These are phyloP conservation scores for Yamadazyma endophytica DNA, from an alignment of 805 yeast genomes.

Conservation along the genomic window DNA sequence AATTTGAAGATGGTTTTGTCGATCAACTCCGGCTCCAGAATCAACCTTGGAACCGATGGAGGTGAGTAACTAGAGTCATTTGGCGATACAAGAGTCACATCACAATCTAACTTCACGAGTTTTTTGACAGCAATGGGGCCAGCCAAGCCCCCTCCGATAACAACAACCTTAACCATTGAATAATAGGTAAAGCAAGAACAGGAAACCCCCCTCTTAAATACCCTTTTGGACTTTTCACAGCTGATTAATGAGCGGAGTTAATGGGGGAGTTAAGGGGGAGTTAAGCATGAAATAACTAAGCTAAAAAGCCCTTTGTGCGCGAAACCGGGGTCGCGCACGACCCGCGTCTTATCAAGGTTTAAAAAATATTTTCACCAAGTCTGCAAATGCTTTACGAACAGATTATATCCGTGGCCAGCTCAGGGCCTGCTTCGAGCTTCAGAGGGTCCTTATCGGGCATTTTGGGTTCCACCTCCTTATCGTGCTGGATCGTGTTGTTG, in stretches of 20 bases:
- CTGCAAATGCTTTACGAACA: too few species aligned
- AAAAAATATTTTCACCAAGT: too few species aligned
- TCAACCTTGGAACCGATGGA: constrained; percentile 28
- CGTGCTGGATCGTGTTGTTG: constrained; percentile 75
- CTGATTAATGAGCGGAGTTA: too few species aligned
- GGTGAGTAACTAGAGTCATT: constrained; percentile 17
- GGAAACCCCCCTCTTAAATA: too few species aligned
- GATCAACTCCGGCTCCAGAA: constrained; percentile 19
- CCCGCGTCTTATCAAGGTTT: too few species aligned
- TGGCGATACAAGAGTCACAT: constrained; percentile 19
- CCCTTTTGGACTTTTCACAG: too few species aligned
- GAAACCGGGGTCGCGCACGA: too few species aligned
- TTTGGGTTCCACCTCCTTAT: constrained; percentile 67
- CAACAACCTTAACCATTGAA: constrained; percentile 15
- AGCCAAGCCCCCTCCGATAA: constrained; percentile 35
- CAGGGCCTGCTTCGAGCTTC: constrained; percentile 9
- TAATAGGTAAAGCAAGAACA: too few species aligned
- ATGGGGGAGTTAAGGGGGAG: too few species aligned
- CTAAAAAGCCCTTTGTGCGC: too few species aligned
- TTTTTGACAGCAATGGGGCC: constrained; percentile 14
- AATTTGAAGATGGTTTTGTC: constrained; percentile 17
- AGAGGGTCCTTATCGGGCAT: constrained; percentile 53
- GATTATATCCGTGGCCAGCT: background rate
- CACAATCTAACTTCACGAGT: constrained; percentile 3
- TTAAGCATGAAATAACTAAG: too few species aligned